A percentile compares a stretch with the other conserved stretches of the same genome.
phyloP scores from a whole-genome alignment of 2,329 filamentous ascomycete genomes.

The Myriosclerotinia scirpicola region DNA sequence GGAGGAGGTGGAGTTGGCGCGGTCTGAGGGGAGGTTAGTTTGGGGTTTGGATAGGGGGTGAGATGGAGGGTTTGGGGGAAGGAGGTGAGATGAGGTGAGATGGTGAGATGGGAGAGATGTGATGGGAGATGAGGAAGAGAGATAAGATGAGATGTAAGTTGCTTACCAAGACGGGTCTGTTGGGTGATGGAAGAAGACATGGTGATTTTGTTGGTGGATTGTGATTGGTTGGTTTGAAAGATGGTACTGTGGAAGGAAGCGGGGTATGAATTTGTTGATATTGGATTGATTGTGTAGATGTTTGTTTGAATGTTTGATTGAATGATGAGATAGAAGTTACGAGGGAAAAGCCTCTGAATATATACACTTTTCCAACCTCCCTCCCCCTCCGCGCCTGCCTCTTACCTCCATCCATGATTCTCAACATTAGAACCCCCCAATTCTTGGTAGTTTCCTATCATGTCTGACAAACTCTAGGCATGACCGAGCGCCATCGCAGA shows the following conservation, averaged over 20 bases:
- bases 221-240: conserved; percentile 5
- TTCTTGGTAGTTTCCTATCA: conserved; percentile 12
- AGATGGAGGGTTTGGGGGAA: not conserved
- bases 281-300: not conserved
- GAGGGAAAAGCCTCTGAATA: conserved; percentile 6
- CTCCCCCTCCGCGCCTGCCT: conserved; percentile 1
- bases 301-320: conserved; percentile 6
- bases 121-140: not conserved
- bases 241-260: not conserved
- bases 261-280: not conserved
- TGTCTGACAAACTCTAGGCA: conserved; percentile 22
- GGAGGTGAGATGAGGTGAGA: not conserved
- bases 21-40: conserved; percentile 17
- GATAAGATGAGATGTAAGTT: not conserved
- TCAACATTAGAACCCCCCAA: not conserved
- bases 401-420: conserved; percentile 7
- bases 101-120: not conserved
- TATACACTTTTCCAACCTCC: conserved; percentile 19
- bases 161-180: conserved; percentile 21
- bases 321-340: conserved; percentile 16
- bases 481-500: not conserved
- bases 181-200: conserved; percentile 20
- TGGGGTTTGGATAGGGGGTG: not conserved
- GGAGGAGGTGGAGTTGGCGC: conserved; percentile 19
- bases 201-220: conserved; percentile 19